phyloP scores from a whole-genome alignment of 495 filamentous ascomycete species.

The Glutinoglossum americanum region DNA sequence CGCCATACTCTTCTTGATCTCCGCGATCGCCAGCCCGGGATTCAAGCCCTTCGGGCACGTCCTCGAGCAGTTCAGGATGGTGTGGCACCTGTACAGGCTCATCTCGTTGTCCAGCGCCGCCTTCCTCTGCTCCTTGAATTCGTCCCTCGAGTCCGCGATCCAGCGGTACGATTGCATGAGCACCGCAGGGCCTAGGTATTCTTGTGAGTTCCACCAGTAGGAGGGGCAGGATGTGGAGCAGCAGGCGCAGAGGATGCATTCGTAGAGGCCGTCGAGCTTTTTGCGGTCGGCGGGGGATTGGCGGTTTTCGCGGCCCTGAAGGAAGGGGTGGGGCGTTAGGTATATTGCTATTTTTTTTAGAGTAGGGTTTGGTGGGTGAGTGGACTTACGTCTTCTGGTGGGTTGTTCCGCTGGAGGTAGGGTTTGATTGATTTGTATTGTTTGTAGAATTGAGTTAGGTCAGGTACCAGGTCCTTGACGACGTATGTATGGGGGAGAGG shows the following conservation, averaged over 20 bases:
- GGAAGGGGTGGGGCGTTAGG: too few relatives aligned
- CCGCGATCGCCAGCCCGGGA: slow-evolving; percentile 78
- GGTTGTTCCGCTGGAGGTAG: slow-evolving; percentile 75
- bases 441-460: slow-evolving; percentile 97
- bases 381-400: slow-evolving; percentile 47
- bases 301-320: slow-evolving; percentile 73
- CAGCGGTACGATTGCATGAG: slow-evolving; percentile 93
- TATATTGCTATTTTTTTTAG: not conserved
- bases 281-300: slow-evolving; percentile 76
- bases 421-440: slow-evolving; percentile 99
- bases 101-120: slow-evolving; percentile 89
- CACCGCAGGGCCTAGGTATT: slow-evolving; percentile 92
- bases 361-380: slow-evolving; percentile 3
- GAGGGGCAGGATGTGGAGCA: slow-evolving; percentile 95
- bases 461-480: slow-evolving; percentile 95
- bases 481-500: slow-evolving; percentile 96
- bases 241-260: slow-evolving; percentile 98
- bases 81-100: slow-evolving; percentile 96
- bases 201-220: slow-evolving; percentile 98
- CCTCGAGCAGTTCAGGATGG: slow-evolving; percentile 90
- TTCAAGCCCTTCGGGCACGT: slow-evolving; percentile 98
- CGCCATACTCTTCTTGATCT: slow-evolving; percentile 96
- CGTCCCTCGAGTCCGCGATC: slow-evolving; percentile 81
- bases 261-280: slow-evolving; percentile 96
- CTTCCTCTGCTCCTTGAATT: slow-evolving; percentile 70